These are phyloP conservation scores for Candida nonsorbophila DNA, from an alignment of 805 yeast species.

Conservation along the genomic window DNA sequence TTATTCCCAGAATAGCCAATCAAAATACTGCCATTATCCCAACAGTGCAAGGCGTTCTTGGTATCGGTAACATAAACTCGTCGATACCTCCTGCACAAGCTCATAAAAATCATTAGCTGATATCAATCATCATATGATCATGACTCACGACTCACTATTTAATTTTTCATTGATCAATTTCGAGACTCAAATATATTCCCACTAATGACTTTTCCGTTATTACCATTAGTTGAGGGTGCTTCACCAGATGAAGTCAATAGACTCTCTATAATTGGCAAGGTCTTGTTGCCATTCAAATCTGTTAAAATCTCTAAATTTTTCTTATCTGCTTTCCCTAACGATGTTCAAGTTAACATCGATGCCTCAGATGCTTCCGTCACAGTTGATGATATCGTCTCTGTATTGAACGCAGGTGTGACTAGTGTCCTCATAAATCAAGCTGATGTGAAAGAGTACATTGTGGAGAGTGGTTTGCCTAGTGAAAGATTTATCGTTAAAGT, in stretches of 20 bases:
- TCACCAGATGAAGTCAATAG: conserved; percentile 11
- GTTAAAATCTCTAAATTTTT: conserved; percentile 27
- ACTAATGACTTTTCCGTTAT: conserved; percentile 34
- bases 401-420: conserved; percentile 59
- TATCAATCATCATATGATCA: too few species aligned
- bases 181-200: neutral
- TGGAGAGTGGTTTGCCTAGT: conserved; percentile 47
- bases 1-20: too few species aligned
- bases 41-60: too few species aligned
- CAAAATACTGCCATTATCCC: too few species aligned
- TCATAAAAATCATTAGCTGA: too few species aligned
- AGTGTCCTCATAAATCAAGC: conserved; percentile 35
- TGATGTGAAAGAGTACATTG: conserved; percentile 23
- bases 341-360: conserved; percentile 26
- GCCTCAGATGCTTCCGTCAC: conserved; percentile 18
- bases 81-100: too few species aligned
- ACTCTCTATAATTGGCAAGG: conserved; percentile 29
- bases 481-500: conserved; percentile 34
- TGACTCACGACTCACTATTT: too few species aligned
- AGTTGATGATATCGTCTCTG: conserved; percentile 41
- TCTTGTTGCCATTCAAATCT: conserved; percentile 22
- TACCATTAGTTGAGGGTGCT: conserved; percentile 26
- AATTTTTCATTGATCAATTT: too few species aligned
- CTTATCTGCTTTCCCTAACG: conserved; percentile 22
- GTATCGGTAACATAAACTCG: too few species aligned